phyloP scores from a whole-genome alignment of 768 basidiomycete genomes.

The Tricholoma matsutake region DNA sequence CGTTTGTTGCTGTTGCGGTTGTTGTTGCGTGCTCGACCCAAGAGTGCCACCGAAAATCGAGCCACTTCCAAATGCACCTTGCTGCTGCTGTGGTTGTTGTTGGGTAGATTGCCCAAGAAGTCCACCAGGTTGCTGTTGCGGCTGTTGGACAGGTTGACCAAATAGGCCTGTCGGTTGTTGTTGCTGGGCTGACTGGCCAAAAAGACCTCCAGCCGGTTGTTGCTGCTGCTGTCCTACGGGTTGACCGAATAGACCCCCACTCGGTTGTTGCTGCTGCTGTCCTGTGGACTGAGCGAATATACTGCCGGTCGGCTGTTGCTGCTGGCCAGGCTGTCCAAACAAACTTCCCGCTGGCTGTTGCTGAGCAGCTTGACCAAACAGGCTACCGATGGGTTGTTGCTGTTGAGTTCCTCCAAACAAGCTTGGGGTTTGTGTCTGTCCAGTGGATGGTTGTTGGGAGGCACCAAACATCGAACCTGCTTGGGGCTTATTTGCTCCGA shows the following conservation, averaged over 20 bases:
- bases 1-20: conserved; percentile 24
- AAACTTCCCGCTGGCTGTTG: conserved; percentile 15
- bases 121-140: conserved; percentile 20
- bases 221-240: conserved; percentile 15
- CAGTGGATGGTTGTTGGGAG: conserved; percentile 28
- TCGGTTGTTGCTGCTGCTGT: conserved; percentile 5
- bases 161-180: conserved; percentile 22
- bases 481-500: conserved; percentile 30
- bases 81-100: conserved; percentile 11
- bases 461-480: conserved; percentile 36
- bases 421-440: conserved; percentile 27
- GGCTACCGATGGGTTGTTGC: conserved; percentile 19
- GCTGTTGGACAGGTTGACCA: conserved; percentile 19
- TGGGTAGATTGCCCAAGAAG: conserved; percentile 24
- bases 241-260: conserved; percentile 33
- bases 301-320: conserved; percentile 21
- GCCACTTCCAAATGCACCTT: conserved; percentile 12
- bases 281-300: conserved; percentile 24
- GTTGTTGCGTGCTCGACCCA: conserved; percentile 14
- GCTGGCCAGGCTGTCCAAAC: conserved; percentile 21
- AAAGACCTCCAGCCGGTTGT: conserved; percentile 21
- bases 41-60: conserved; percentile 11
- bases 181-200: conserved; percentile 26
- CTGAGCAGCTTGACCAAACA: conserved; percentile 29
- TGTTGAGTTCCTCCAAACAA: conserved; percentile 22